Conservation (phyloP, 768 basidiomycete species). For the Russula griseocarnosa region DNA sequence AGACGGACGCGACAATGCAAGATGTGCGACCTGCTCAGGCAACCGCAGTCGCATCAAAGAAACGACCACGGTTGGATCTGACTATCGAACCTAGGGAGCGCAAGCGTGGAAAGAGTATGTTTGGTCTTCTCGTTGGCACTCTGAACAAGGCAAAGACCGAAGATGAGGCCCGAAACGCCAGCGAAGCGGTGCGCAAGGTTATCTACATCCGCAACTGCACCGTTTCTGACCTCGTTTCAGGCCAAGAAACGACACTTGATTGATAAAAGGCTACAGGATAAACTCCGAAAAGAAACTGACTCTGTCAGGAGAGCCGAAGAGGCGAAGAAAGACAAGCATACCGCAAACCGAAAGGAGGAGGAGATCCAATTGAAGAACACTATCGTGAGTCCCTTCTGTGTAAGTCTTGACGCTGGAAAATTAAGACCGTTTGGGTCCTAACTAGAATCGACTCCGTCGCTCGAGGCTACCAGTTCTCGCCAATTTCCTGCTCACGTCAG, state of each 20-base stretch:
- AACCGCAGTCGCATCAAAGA: constrained; percentile 41
- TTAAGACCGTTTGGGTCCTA: neutral
- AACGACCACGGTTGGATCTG: constrained; percentile 72
- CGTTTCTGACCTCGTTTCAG: constrained; percentile 37
- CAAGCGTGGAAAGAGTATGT: constrained; percentile 85
- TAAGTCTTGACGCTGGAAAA: neutral
- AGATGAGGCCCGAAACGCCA: constrained; percentile 79
- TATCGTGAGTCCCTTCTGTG: constrained; percentile 49
- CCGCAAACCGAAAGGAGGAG: constrained; percentile 75
- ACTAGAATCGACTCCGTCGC: constrained; percentile 68
- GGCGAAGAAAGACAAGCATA: constrained; percentile 76
- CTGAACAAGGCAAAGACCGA: constrained; percentile 85
- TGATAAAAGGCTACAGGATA: constrained; percentile 81
- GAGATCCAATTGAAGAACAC: constrained; percentile 78
- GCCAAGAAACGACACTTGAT: constrained; percentile 81
- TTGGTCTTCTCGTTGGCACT: constrained; percentile 77
- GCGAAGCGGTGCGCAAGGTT: constrained; percentile 60
- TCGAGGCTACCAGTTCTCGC: constrained; percentile 67
- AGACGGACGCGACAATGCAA: constrained; percentile 27
- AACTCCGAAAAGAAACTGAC: constrained; percentile 81
- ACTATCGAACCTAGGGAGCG: constrained; percentile 54
- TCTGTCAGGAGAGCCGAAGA: constrained; percentile 82
- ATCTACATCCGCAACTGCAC: neutral
- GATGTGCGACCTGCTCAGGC: constrained; percentile 30
- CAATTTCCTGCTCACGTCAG: constrained; percentile 73